A percentile compares a stretch with the other conserved stretches of the same genome.
phyloP scores from a whole-genome alignment of 176 grass and related monocot species.

The Phoenix dactylifera region DNA sequence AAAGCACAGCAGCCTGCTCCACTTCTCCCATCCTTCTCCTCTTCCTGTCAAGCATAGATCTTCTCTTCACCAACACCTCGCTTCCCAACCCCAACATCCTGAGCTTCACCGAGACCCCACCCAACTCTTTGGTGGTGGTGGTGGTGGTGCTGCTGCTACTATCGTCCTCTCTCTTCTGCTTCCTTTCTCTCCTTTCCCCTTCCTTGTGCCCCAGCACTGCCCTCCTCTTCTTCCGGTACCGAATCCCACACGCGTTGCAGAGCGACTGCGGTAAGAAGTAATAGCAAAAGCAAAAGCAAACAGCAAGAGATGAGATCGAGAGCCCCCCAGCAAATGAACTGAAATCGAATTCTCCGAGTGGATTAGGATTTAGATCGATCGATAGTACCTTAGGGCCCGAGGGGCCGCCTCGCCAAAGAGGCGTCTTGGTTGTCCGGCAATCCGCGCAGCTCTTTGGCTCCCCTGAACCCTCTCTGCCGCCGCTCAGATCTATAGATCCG shows the following conservation, averaged over 20 bases:
- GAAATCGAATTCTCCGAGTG: not conserved
- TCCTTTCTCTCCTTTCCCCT: not conserved
- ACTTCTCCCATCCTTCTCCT: constrained; percentile 37
- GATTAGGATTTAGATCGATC: too few species aligned
- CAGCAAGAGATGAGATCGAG: not conserved
- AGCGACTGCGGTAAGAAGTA: constrained; percentile 33
- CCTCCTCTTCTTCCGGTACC: constrained; percentile 87
- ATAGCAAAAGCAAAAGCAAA: not conserved
- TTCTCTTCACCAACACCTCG: constrained; percentile 5
- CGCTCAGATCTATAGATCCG: constrained; percentile 4
- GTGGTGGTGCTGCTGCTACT: too few species aligned
- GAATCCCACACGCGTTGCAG: constrained; percentile 93
- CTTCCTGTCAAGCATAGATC: constrained; percentile 33
- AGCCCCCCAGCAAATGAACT: not conserved
- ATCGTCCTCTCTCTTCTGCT: too few species aligned
- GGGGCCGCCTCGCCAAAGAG: constrained; percentile 78
- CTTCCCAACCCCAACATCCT: constrained; percentile 22
- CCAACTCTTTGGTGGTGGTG: not conserved
- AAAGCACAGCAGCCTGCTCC: constrained; percentile 61
- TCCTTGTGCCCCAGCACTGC: constrained; percentile 39
- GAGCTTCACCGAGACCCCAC: constrained; percentile 10
- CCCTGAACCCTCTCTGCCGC: constrained; percentile 14
- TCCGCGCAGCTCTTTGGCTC: constrained; percentile 44
- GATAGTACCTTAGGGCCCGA: constrained; percentile 45
- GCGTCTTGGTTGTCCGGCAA: constrained; percentile 68